Evolutionary conservation across 106 monocot genomes (phyloP).

Genomic region (Allium sativum): DNA sequence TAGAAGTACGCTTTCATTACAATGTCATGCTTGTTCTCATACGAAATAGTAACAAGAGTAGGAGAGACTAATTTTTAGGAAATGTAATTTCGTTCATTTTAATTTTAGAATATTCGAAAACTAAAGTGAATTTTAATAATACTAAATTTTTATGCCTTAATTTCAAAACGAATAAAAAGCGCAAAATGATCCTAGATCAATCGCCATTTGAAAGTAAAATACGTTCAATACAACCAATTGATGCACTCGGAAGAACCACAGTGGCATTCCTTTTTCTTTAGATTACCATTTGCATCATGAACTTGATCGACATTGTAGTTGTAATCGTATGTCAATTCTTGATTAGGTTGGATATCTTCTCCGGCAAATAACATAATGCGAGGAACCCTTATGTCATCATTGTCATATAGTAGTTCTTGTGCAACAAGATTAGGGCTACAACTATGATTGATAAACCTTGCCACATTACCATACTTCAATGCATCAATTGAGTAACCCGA

Average conservation of each 20-base stretch:
- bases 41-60: too few species aligned
- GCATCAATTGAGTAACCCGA: constrained; percentile 41
- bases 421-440: constrained; percentile 70
- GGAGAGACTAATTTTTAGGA: too few species aligned
- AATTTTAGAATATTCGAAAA: too few species aligned
- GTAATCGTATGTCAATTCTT: constrained; percentile 73
- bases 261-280: constrained; percentile 39
- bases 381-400: constrained; percentile 58
- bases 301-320: constrained; percentile 56
- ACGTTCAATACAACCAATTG: constrained; percentile 48
- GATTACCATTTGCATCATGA: constrained; percentile 52
- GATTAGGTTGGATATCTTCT: constrained; percentile 22
- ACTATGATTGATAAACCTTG: constrained; percentile 60
- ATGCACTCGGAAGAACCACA: constrained; percentile 58
- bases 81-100: too few species aligned
- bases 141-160: too few species aligned
- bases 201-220: too few species aligned
- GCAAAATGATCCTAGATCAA: too few species aligned
- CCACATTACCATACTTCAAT: constrained; percentile 35
- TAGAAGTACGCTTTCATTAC: too few species aligned
- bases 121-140: too few species aligned
- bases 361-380: constrained; percentile 59
- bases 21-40: too few species aligned
- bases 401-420: constrained; percentile 70
- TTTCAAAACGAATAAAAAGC: too few species aligned